A percentile compares a stretch with the other conserved stretches of the same genome.
Evolutionary conservation across 2,329 filamentous ascomycete genomes (phyloP).

Genomic region (Cercospora beticola): DNA sequence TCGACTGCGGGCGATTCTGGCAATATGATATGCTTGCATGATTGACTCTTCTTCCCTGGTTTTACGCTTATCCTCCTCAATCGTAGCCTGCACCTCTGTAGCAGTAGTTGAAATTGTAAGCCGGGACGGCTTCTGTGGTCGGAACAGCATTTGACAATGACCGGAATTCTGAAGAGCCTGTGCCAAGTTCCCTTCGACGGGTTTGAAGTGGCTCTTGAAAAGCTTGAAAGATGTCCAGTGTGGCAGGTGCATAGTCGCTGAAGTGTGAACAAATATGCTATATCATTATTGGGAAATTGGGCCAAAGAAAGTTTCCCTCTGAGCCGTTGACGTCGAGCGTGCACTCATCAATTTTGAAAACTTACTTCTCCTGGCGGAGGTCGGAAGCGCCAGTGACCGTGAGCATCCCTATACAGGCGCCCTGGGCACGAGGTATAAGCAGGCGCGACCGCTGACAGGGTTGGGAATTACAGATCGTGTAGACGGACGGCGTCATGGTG

Average conservation of each 20-base stretch:
- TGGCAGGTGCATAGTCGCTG: not conserved
- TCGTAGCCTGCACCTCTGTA: not conserved
- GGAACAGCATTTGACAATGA: not conserved
- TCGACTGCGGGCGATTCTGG: slow-evolving; percentile 5
- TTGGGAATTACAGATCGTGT: not conserved
- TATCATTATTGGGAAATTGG: not conserved
- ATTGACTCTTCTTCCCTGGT: not conserved
- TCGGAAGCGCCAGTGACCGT: slow-evolving; percentile 3
- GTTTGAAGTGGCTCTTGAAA: not conserved
- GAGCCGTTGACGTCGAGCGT: not conserved
- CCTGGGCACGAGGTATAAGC: slow-evolving; percentile 1
- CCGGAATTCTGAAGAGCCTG: not conserved
- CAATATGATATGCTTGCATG: slow-evolving; percentile 3
- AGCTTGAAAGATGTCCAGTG: not conserved
- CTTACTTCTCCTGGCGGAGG: slow-evolving; percentile 2
- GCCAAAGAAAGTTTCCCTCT: not conserved
- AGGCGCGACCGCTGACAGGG: not conserved
- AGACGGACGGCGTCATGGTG: not conserved
- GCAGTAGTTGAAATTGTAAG: not conserved
- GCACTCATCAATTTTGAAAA: not conserved
- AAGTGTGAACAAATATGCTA: not conserved
- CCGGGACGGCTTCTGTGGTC: not conserved
- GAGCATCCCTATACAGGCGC: not conserved
- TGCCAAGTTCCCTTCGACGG: not conserved
- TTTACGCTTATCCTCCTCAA: not conserved